Conservation (phyloP, 129 eudicot genomes). For the Ambrosia artemisiifolia region DNA sequence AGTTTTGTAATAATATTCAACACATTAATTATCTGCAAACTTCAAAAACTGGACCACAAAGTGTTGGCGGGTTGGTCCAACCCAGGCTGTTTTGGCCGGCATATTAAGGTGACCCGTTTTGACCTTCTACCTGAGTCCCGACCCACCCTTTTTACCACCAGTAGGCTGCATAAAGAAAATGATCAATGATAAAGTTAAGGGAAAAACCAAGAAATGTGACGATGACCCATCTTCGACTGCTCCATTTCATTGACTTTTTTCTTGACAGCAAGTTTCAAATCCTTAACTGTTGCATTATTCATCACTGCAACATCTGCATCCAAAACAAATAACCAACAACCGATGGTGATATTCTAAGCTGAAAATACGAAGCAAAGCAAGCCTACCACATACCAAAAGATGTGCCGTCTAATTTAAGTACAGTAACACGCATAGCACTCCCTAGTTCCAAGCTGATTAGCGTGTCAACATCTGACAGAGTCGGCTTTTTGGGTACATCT, state of each 20-base stretch:
- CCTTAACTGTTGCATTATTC: conserved; percentile 80
- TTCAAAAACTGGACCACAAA: no score
- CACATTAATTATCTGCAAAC: no score
- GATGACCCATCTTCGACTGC: conserved; percentile 96
- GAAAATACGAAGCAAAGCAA: conserved; percentile 29
- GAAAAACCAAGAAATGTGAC: conserved; percentile 88
- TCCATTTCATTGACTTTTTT: conserved; percentile 75
- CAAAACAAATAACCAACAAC: not conserved
- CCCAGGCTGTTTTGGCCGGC: no score
- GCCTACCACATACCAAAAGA: conserved; percentile 52
- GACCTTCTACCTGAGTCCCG: no score
- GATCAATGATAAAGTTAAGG: not conserved
- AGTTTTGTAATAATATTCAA: no score
- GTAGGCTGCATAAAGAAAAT: no score
- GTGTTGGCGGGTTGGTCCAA: no score
- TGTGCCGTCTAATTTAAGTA: conserved; percentile 62
- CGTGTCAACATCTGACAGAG: conserved; percentile 80
- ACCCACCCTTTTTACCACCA: no score
- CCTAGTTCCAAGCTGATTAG: conserved; percentile 93
- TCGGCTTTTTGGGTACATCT: conserved; percentile 72
- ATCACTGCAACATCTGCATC: conserved; percentile 69
- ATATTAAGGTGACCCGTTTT: no score
- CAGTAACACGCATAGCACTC: conserved; percentile 85
- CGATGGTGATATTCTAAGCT: not conserved
- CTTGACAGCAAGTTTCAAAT: conserved; percentile 65